phyloP scores from a whole-genome alignment of 129 eudicot genomes.

The Pittosporum tobira region DNA sequence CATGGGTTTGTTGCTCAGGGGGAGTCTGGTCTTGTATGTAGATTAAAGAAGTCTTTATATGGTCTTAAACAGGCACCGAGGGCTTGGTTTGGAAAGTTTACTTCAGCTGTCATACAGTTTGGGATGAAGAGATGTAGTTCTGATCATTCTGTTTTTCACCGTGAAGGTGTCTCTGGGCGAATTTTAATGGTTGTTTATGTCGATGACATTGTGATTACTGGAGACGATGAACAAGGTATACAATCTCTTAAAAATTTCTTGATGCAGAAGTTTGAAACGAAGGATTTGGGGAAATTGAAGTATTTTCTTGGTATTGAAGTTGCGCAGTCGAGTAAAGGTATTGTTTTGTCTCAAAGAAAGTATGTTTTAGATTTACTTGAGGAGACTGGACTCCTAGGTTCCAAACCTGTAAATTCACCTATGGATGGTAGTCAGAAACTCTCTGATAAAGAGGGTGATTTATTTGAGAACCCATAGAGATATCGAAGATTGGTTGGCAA shows the following conservation, averaged over 20 bases:
- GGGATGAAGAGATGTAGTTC: not conserved
- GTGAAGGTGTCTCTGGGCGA: not conserved
- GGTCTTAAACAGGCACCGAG: not conserved
- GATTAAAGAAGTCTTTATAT: not conserved
- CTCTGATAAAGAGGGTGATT: not conserved
- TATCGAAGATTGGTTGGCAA: no score
- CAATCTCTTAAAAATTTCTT: not conserved
- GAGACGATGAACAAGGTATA: not conserved
- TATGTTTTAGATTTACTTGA: not conserved
- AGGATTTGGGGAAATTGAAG: not conserved
- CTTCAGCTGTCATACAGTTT: not conserved
- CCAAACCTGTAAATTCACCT: not conserved
- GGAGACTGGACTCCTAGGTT: not conserved
- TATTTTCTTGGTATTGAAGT: not conserved
- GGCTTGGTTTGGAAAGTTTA: not conserved
- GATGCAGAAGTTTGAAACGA: not conserved
- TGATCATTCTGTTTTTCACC: not conserved
- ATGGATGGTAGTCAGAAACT: not conserved
- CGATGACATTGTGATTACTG: not conserved
- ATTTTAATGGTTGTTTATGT: not conserved
- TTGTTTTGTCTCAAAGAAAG: no score
- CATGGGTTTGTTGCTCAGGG: not conserved
- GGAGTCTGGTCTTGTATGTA: not conserved
- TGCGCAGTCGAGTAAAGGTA: not conserved
- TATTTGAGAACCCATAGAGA: not conserved